Base-by-base conservation (phyloP, 2,329 filamentous ascomycete genomes). In the Phyllosticta citribraziliensis region DNA sequence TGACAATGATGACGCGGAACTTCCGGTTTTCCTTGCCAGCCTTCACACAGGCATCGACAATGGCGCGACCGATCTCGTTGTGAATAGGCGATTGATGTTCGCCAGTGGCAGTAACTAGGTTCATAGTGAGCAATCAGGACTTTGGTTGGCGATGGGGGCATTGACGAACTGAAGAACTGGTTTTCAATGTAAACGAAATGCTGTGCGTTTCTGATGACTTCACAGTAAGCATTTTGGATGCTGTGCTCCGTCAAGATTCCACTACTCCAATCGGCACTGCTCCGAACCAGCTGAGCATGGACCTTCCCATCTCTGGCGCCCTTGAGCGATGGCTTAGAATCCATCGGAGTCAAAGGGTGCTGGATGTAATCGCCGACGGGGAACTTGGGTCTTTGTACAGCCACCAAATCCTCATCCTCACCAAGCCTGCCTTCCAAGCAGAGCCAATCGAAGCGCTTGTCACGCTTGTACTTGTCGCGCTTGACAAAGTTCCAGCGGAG, bases 131-230 rank as follows among this genome's bases (percentile, higher is more conserved):
- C 33, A 10, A 1, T 47, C 17, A 6, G 4, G n/a, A 11, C 3
- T 30, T 30, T 30, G 10, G 50, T 14, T 12, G 11, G 12, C 22
- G 57, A 55, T 53, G 25, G 12, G 24, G 11, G 11, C 6, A 22
- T 12, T 19, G 11, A 68, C 74, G 67, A 76, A 76, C 83, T 97
- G 80, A 97, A 99, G 78, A 97, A 97, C 69, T 99, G 94, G 69
- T 97, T 97, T 73, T 99, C 94, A 63, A 99, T 96, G 76, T 97
- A 99, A 24, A 99, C 88, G 67, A 85, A 97, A 71, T 97, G 93
- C 74, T 97, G 79, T 0, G 93, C 93, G 57, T 89, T 90, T 57
- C 87, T 80, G 67, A 97, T 97, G 30, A 95, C 78, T 65, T 96
- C 90, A 62, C 80, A 81, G 71, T 96, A 96, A 0, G 91, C 90